Conservation (phyloP, 2,329 filamentous ascomycete species). For the Zymoseptoria brevis region DNA sequence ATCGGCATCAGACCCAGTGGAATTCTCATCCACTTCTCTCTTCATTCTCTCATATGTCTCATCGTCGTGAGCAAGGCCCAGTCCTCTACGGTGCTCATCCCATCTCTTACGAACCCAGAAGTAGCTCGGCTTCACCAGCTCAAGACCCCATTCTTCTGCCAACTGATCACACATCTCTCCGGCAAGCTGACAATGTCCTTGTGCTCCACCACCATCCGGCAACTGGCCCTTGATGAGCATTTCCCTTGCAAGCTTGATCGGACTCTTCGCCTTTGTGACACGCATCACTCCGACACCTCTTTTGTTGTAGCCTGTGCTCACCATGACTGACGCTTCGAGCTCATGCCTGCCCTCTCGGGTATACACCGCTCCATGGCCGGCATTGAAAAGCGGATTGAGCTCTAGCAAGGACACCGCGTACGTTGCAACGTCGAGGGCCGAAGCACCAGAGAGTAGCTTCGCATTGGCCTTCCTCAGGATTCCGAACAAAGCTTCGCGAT, state of each 20-base stretch:
- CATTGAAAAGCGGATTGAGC: slow-evolving; percentile 76
- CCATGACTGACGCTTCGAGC: slow-evolving; percentile 82
- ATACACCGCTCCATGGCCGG: slow-evolving; percentile 76
- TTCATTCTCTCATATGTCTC: slow-evolving; percentile 37
- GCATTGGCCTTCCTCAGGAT: slow-evolving; percentile 29
- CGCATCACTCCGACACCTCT: slow-evolving; percentile 71
- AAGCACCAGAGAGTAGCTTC: slow-evolving; percentile 34
- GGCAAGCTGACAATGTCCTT: slow-evolving; percentile 62
- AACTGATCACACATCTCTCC: slow-evolving; percentile 62
- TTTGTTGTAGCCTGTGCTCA: slow-evolving; percentile 64
- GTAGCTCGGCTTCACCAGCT: slow-evolving; percentile 61
- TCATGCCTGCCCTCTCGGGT: slow-evolving; percentile 76
- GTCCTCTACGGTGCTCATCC: slow-evolving; percentile 64
- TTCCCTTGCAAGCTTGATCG: slow-evolving; percentile 63
- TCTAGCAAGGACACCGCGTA: slow-evolving; percentile 70
- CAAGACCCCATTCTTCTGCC: slow-evolving; percentile 60
- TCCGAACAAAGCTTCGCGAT: slow-evolving; percentile 31
- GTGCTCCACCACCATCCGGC: slow-evolving; percentile 52
- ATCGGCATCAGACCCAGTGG: background rate
- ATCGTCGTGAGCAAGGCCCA: slow-evolving; percentile 36
- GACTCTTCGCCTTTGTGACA: slow-evolving; percentile 66
- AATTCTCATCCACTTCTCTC: slow-evolving; percentile 26
- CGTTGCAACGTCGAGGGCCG: slow-evolving; percentile 65
- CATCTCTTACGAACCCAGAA: slow-evolving; percentile 72
- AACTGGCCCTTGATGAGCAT: slow-evolving; percentile 61